These are phyloP conservation scores for Geotrichum macrosporum DNA, from an alignment of 1,139 yeast genomes.

Conservation along the genomic window DNA sequence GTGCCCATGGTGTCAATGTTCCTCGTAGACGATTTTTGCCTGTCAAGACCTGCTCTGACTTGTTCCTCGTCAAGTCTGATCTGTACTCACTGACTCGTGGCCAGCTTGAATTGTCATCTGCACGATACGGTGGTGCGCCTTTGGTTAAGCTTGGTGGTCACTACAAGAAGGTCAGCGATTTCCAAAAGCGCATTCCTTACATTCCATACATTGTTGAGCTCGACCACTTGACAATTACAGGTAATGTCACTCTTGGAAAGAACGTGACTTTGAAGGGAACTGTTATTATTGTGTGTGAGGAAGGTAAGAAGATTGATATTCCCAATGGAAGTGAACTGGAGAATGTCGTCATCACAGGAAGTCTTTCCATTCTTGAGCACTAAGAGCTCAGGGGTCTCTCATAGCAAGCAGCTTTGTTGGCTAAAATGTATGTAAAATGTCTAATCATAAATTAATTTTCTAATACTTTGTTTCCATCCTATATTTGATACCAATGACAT, in stretches of 20 bases:
- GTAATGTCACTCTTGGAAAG: conserved; percentile 88
- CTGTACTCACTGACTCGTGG: conserved; percentile 90
- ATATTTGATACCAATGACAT: too few relatives aligned
- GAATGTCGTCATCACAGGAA: conserved; percentile 96
- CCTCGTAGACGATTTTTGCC: conserved; percentile 98
- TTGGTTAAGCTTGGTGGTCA: conserved; percentile 93
- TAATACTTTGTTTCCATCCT: too few relatives aligned
- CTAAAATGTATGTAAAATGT: too few relatives aligned
- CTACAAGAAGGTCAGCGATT: conserved; percentile 90
- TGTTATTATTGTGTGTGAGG: conserved; percentile 94
- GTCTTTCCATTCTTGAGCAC: conserved; percentile 91
- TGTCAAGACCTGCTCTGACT: conserved; percentile 93
- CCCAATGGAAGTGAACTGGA: conserved; percentile 94
- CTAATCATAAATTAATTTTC: too few relatives aligned
- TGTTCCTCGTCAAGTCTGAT: conserved; percentile 93
- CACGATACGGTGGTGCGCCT: conserved; percentile 86
- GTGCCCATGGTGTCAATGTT: conserved; percentile 96
- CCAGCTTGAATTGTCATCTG: conserved; percentile 74
- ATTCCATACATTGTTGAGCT: conserved; percentile 95
- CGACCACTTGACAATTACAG: conserved; percentile 95
- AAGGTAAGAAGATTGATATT: conserved; percentile 93
- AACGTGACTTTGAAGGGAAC: conserved; percentile 92
- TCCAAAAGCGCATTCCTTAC: conserved; percentile 85
- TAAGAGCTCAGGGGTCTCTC: conserved; percentile 39
- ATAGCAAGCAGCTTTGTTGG: too few relatives aligned